These are phyloP conservation scores for Phytopythium montanum DNA, from an alignment of 352 stramenopile species.

Conservation along the genomic window DNA sequence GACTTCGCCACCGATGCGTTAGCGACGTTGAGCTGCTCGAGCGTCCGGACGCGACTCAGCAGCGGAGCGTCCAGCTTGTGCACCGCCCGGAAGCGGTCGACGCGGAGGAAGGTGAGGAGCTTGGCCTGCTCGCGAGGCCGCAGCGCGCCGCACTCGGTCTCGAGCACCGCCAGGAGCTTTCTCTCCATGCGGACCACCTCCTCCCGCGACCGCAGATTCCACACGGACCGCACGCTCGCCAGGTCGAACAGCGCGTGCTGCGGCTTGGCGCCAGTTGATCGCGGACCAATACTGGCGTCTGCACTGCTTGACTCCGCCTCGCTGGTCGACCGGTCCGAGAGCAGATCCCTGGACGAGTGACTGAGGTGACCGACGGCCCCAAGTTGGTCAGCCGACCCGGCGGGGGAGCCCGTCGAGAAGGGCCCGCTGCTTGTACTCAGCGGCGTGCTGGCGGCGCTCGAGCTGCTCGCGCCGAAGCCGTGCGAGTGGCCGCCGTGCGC, in stretches of 20 bases:
- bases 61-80: constrained; percentile 34
- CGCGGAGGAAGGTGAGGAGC: constrained; percentile 47
- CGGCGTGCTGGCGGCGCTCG: constrained; percentile 5
- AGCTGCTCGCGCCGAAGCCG: constrained; percentile 1
- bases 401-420: constrained; percentile 1
- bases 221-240: constrained; percentile 21
- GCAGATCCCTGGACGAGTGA: constrained; percentile 5
- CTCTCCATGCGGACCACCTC: constrained; percentile 59
- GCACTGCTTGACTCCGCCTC: constrained; percentile 9
- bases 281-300: background rate
- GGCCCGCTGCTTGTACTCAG: background rate
- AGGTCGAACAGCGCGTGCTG: constrained; percentile 3
- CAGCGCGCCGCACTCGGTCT: constrained; percentile 50
- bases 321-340: constrained; percentile 10
- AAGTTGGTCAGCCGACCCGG: constrained; percentile 1
- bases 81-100: constrained; percentile 46
- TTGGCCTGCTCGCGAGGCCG: constrained; percentile 49
- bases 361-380: background rate
- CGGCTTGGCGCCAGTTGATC: background rate
- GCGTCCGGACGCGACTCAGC: constrained; percentile 25
- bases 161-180: constrained; percentile 44
- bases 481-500: constrained; percentile 20
- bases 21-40: constrained; percentile 33
- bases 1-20: constrained; percentile 13
- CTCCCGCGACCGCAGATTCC: constrained; percentile 54